Conservation (phyloP, 345 rosid species). For the Acer yangbiense region DNA sequence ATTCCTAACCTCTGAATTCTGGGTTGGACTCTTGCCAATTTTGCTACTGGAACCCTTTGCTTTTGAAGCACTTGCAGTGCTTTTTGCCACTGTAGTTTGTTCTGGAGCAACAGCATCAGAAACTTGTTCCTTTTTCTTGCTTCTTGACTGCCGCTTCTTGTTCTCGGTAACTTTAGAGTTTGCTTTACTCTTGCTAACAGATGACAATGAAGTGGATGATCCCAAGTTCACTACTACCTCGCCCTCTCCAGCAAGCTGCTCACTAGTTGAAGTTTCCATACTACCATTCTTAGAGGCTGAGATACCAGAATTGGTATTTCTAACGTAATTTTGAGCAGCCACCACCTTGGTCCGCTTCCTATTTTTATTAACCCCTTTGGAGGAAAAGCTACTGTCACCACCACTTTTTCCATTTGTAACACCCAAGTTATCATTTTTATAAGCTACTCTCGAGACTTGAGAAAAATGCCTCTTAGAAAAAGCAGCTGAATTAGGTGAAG, state of each 20-base stretch:
- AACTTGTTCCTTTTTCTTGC: conserved; percentile 44
- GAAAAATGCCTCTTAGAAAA: conserved; percentile 43
- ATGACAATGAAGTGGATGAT: conserved; percentile 31
- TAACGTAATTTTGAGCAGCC: conserved; percentile 25
- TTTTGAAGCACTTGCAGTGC: conserved; percentile 31
- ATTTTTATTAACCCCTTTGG: conserved; percentile 31
- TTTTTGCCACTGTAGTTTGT: conserved; percentile 23
- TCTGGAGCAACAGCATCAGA: conserved; percentile 28
- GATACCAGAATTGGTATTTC: background rate
- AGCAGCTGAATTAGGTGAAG: conserved; percentile 20
- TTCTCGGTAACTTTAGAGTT: conserved; percentile 34
- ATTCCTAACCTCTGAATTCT: conserved; percentile 43
- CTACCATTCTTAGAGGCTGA: conserved; percentile 17
- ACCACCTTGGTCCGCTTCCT: conserved; percentile 41
- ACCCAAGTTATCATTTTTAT: conserved; percentile 22
- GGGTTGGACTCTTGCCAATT: conserved; percentile 23
- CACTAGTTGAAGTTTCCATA: conserved; percentile 29
- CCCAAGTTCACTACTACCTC: conserved; percentile 22
- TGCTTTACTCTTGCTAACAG: conserved; percentile 24
- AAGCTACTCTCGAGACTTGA: conserved; percentile 27
- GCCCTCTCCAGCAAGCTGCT: conserved; percentile 31
- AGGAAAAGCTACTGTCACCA: conserved; percentile 16
- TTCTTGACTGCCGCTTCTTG: conserved; percentile 42
- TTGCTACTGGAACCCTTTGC: conserved; percentile 33
- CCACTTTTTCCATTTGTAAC: conserved; percentile 21